phyloP scores from a whole-genome alignment of 2,329 filamentous ascomycete genomes.

The Diaporthe destruens region DNA sequence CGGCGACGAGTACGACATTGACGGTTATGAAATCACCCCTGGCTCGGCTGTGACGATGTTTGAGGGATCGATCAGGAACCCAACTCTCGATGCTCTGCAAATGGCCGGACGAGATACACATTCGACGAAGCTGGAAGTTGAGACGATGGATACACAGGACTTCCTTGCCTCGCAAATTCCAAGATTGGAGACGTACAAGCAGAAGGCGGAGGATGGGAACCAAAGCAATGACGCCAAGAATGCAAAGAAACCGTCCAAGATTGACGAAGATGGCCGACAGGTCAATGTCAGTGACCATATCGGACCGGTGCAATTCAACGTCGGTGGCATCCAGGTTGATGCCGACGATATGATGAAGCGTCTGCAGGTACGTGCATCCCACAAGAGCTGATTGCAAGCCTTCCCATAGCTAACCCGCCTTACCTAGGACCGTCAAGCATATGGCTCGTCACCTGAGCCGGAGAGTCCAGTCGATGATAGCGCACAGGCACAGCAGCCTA shows the following conservation, averaged over 20 bases:
- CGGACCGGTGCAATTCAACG: conserved; percentile 96
- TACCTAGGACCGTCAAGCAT: conserved; percentile 69
- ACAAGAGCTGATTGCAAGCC: neutral
- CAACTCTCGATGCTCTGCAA: conserved; percentile 72
- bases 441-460: conserved; percentile 60
- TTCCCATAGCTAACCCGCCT: conserved; percentile 14
- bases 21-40: conserved; percentile 52
- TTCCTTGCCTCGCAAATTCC: conserved; percentile 83
- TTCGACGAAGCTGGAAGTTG: conserved; percentile 67
- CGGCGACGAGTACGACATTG: conserved; percentile 46
- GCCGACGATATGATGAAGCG: conserved; percentile 92
- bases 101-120: conserved; percentile 63
- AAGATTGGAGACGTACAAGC: conserved; percentile 75
- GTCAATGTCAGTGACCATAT: conserved; percentile 81
- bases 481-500: conserved; percentile 49
- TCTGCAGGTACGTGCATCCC: conserved; percentile 77
- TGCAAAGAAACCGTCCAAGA: conserved; percentile 57
- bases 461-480: conserved; percentile 54
- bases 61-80: conserved; percentile 83
- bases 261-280: conserved; percentile 50
- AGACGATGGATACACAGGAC: conserved; percentile 79
- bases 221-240: conserved; percentile 60
- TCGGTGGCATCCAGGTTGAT: conserved; percentile 96
- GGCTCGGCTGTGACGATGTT: conserved; percentile 79
- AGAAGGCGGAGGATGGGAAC: conserved; percentile 67